phyloP scores from a whole-genome alignment of 2,329 filamentous ascomycete genomes.

The Chalaropsis ovoidea region DNA sequence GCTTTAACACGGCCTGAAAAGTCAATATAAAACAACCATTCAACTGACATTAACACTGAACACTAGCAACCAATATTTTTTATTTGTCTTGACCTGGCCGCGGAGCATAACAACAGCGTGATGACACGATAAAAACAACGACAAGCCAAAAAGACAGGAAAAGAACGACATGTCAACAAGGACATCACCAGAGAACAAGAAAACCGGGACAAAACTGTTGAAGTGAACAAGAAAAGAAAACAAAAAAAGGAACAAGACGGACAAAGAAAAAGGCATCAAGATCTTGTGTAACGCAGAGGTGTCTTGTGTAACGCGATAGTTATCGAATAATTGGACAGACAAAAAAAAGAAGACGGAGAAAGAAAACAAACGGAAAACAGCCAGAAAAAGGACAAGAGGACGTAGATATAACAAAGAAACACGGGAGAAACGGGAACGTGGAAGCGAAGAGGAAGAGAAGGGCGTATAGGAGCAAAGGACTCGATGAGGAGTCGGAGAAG shows the following conservation, averaged over 20 bases:
- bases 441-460: background rate
- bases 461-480: background rate
- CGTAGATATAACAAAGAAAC: constrained; percentile 7
- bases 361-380: constrained; percentile 8
- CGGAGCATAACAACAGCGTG: background rate
- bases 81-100: background rate
- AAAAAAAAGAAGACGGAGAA: background rate
- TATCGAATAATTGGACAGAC: background rate
- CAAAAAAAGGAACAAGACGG: constrained; percentile 9
- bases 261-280: constrained; percentile 6
- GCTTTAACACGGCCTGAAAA: constrained; percentile 25
- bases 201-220: constrained; percentile 10
- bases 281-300: too few relatives aligned
- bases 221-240: constrained; percentile 12
- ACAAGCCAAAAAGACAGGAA: constrained; percentile 17
- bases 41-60: constrained; percentile 19
- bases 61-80: background rate
- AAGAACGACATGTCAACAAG: background rate
- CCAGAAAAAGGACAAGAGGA: background rate
- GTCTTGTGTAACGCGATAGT: too few relatives aligned
- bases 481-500: background rate
- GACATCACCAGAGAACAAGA: constrained; percentile 11
- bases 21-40: constrained; percentile 24
- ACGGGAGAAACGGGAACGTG: constrained; percentile 1
- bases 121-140: too few relatives aligned